These are phyloP conservation scores for Diaporthe capsici DNA, from an alignment of 2,329 filamentous ascomycete species.

Conservation along the genomic window DNA sequence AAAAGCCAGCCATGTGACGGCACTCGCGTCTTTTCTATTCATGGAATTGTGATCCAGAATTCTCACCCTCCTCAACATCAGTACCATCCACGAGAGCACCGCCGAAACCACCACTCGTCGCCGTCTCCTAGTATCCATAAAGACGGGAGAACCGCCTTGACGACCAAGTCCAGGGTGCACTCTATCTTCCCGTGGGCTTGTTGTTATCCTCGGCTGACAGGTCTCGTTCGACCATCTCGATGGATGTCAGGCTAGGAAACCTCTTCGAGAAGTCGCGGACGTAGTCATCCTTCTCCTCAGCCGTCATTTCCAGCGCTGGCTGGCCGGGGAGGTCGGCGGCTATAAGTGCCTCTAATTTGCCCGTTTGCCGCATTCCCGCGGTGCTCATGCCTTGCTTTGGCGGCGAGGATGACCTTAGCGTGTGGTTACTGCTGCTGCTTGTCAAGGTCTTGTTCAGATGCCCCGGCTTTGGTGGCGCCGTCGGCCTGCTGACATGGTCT, in stretches of 20 bases:
- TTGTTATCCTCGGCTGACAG: constrained; percentile 56
- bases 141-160: constrained; percentile 35
- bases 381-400: constrained; percentile 54
- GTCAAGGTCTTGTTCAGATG: constrained; percentile 71
- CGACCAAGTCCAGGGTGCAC: constrained; percentile 37
- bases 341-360: constrained; percentile 55
- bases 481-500: constrained; percentile 56
- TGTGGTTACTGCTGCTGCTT: constrained; percentile 31
- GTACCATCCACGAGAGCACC: constrained; percentile 2
- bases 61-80: neutral
- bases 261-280: constrained; percentile 82
- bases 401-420: constrained; percentile 57
- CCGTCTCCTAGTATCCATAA: constrained; percentile 33
- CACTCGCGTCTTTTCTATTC: neutral
- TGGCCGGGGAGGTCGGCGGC: constrained; percentile 63
- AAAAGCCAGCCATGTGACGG: constrained; percentile 1
- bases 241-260: constrained; percentile 85
- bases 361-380: constrained; percentile 47
- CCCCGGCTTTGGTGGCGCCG: constrained; percentile 72
- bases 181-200: constrained; percentile 40
- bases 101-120: neutral
- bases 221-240: constrained; percentile 90
- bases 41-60: neutral
- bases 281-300: constrained; percentile 75
- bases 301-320: constrained; percentile 67